Conservation (phyloP, 179 eudicot genomes). For the Heliamphora pulchella region DNA sequence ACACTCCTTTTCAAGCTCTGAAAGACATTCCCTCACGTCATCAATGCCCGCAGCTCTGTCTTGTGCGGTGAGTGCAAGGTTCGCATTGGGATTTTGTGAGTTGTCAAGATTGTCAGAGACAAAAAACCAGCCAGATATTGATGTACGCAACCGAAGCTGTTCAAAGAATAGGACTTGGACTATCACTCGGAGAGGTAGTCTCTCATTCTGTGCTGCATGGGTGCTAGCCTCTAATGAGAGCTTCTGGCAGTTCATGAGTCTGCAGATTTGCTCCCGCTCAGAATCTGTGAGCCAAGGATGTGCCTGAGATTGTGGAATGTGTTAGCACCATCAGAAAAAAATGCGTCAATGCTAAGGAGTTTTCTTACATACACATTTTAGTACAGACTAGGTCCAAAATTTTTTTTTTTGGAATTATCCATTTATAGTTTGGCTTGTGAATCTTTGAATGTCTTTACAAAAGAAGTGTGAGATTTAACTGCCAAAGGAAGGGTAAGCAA, state of each 20-base stretch:
- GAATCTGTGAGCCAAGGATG: slow-evolving; percentile 77
- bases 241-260: slow-evolving; percentile 76
- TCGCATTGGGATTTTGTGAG: slow-evolving; percentile 29
- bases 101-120: slow-evolving; percentile 57
- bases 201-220: slow-evolving; percentile 85
- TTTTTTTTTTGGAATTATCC: background rate
- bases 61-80: slow-evolving; percentile 17
- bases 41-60: slow-evolving; percentile 23
- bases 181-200: slow-evolving; percentile 72
- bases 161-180: slow-evolving; percentile 87
- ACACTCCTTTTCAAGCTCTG: slow-evolving; percentile 46
- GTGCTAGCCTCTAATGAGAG: slow-evolving; percentile 81
- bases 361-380: background rate
- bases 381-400: background rate
- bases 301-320: slow-evolving; percentile 36
- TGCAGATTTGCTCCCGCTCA: slow-evolving; percentile 72
- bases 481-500: background rate
- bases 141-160: slow-evolving; percentile 66
- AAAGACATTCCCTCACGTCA: slow-evolving; percentile 37
- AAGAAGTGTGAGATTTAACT: too few species aligned
- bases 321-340: slow-evolving; percentile 6
- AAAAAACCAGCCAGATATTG: slow-evolving; percentile 74
- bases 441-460: background rate
- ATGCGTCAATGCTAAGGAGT: background rate
- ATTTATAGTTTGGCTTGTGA: background rate